Evolutionary conservation across 495 filamentous ascomycete genomes (phyloP).

Genomic region (Lasiosphaeria miniovina): DNA sequence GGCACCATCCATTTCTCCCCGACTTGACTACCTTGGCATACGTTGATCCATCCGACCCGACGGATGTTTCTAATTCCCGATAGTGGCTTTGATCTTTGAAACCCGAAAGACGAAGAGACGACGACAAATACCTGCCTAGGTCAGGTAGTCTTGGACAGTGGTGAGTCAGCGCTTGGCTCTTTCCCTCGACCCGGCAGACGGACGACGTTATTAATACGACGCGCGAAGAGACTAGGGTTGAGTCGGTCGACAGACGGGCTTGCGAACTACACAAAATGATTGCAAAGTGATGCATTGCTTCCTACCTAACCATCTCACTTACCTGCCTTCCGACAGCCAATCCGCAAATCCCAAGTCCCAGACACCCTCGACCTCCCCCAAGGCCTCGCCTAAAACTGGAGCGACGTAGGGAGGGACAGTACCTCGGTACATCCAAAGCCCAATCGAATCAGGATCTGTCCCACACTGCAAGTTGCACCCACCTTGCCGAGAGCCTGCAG

Average conservation of each 20-base stretch:
- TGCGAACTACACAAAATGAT: no score
- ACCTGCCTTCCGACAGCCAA: neutral
- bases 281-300: no score
- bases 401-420: neutral
- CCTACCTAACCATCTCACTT: neutral
- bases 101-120: neutral
- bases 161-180: no score
- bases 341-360: neutral
- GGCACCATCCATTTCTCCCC: neutral
- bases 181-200: no score
- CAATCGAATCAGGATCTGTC: neutral
- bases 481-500: constrained; percentile 1
- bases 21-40: neutral
- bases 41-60: neutral
- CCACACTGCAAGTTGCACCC: neutral
- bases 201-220: no score
- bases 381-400: neutral
- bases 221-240: no score
- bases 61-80: neutral
- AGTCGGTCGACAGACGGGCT: no score
- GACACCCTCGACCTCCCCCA: neutral
- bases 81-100: neutral
- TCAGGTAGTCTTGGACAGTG: neutral
- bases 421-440: neutral
- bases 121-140: neutral